Conservation (phyloP, 306 rosid genomes). For the Rosa chinensis region DNA sequence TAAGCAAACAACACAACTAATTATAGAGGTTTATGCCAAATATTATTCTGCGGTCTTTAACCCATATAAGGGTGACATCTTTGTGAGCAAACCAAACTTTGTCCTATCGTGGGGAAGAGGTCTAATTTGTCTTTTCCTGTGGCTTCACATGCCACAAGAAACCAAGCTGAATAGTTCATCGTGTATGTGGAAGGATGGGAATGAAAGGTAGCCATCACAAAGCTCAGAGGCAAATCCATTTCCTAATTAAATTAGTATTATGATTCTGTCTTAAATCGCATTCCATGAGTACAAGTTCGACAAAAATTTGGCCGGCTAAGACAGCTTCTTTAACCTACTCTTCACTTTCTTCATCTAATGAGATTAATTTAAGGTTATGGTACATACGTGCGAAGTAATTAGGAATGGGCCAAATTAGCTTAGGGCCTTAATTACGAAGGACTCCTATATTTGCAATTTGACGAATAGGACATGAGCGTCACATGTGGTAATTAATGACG, state of each 20-base stretch:
- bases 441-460: neutral
- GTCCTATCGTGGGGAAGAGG: conserved; percentile 27
- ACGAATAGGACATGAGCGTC: neutral
- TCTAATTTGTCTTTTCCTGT: conserved; percentile 34
- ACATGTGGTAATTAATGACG: neutral
- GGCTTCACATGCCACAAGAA: conserved; percentile 44
- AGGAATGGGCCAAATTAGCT: conserved; percentile 40
- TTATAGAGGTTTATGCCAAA: neutral
- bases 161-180: conserved; percentile 24
- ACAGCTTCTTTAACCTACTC: conserved; percentile 79
- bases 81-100: conserved; percentile 22
- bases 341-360: conserved; percentile 17
- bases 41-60: conserved; percentile 16
- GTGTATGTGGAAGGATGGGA: conserved; percentile 29
- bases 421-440: neutral
- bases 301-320: conserved; percentile 89
- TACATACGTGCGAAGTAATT: conserved; percentile 11
- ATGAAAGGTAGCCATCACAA: conserved; percentile 40
- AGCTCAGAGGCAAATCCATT: conserved; percentile 32
- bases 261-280: conserved; percentile 40
- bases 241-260: conserved; percentile 33
- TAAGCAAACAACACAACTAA: neutral
- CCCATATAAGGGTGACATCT: conserved; percentile 2
- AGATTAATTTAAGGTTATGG: neutral
- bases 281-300: conserved; percentile 56